Base-by-base conservation (phyloP, 225 moss, liverwort and hornwort species). In the Pseudoscleropodium purum region DNA sequence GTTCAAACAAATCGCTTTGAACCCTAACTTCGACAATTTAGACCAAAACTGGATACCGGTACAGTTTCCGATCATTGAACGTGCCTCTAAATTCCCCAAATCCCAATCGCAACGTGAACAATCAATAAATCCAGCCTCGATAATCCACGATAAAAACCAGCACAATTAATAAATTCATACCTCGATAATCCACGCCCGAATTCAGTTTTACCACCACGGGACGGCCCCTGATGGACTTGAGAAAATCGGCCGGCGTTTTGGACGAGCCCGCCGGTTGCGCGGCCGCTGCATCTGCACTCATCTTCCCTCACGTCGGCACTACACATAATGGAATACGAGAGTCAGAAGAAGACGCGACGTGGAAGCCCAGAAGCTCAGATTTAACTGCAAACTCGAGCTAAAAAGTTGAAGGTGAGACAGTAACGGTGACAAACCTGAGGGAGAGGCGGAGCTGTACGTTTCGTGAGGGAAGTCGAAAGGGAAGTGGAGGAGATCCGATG, bases 141-240 rank as follows among this genome's bases (percentile, higher is more conserved):
- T 98, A 97, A 92, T 98, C 98, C 51, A 98, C 97, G 12, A 47
- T 47, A 47, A 47, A 74, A 56, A 61, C 13, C 33, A 57, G 47
- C 33, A 47, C 64, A 34, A 49, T 41, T 33, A 75, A 39, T 7
- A n/a, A 65, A 83, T 25, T 11, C 85, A 37, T 49, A 92, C 97
- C 97, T 96, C 98, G 95, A 86, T 98, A 98, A 92, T 98, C 98
- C 45, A 98, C 97, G 12, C 98, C 98, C 36, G 98, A 98, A 95
- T 98, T 98, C 63, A 97, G 93, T 91, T 98, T 98, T 49, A 98
- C 97, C 60, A 98, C 98, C 80, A 98, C 98, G 3, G 98, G 97
- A 23, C 98, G 96, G 75, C 98, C 98, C 89, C 97, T 85, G 87
- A 98, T 97, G 49, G 97, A 96, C 93, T 98, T 98, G 60, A 98